Evolutionary conservation across 306 rosid species (phyloP).

Genomic region (Potentilla sterilis): DNA sequence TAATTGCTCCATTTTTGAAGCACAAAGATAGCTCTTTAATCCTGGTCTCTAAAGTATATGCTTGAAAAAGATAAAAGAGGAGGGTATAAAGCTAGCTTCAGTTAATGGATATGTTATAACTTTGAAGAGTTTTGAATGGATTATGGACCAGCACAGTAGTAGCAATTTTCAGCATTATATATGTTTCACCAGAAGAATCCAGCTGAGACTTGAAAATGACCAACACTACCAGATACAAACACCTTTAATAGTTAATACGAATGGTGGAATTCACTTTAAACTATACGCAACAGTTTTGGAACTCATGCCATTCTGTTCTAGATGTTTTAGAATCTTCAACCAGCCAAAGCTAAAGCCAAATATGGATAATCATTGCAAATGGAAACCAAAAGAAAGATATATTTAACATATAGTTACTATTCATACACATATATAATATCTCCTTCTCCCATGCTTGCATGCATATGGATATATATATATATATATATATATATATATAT

Average conservation of each 20-base stretch:
- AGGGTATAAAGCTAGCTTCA: conserved; percentile 23
- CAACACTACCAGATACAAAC: conserved; percentile 44
- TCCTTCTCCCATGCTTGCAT: not conserved
- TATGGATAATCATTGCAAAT: conserved; percentile 1
- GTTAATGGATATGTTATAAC: conserved; percentile 30
- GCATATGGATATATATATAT: too few species aligned
- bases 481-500: too few species aligned
- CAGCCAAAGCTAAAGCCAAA: conserved; percentile 26
- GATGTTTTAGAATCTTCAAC: conserved; percentile 37
- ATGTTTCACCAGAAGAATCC: conserved; percentile 42
- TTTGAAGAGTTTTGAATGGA: conserved; percentile 47
- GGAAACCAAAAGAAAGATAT: not conserved
- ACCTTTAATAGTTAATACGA: conserved; percentile 36
- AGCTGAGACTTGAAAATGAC: conserved; percentile 39
- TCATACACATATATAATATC: too few species aligned
- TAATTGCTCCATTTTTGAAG: conserved; percentile 37
- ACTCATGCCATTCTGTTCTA: conserved; percentile 38
- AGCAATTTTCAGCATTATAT: not conserved
- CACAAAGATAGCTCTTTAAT: conserved; percentile 11
- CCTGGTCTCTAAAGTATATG: conserved; percentile 34
- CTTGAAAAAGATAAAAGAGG: conserved; percentile 12
- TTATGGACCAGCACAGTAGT: conserved; percentile 41
- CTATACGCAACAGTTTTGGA: conserved; percentile 26
- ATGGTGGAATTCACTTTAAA: conserved; percentile 56
- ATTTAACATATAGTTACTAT: not conserved